A percentile compares a stretch with the other conserved stretches of the same genome.
phyloP scores from a whole-genome alignment of 106 monocot species.

The Platanthera guangdongensis region DNA sequence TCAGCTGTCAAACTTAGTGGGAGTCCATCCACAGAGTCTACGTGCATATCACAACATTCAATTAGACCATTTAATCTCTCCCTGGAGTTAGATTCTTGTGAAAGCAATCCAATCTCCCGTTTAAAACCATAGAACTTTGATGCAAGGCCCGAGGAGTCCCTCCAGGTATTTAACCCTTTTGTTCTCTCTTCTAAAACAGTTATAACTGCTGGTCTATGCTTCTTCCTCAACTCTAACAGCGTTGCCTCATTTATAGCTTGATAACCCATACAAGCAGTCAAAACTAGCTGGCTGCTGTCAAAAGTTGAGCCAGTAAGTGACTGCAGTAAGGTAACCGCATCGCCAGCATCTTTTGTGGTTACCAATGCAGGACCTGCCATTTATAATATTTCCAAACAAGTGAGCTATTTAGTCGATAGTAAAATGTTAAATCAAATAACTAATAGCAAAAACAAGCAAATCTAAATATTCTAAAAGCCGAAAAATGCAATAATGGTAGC shows the following conservation, averaged over 20 bases:
- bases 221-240: constrained; percentile 60
- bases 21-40: constrained; percentile 34
- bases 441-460: not conserved
- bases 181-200: constrained; percentile 77
- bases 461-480: not conserved
- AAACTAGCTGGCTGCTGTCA: constrained; percentile 92
- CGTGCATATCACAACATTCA: constrained; percentile 27
- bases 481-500: not conserved
- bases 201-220: constrained; percentile 79
- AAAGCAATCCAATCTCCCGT: constrained; percentile 40
- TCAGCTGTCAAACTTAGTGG: constrained; percentile 32
- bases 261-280: constrained; percentile 95
- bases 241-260: constrained; percentile 69
- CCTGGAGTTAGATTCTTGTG: constrained; percentile 24
- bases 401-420: not conserved
- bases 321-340: constrained; percentile 88
- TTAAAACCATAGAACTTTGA: constrained; percentile 85
- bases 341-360: constrained; percentile 94
- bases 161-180: constrained; percentile 67
- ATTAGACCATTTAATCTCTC: constrained; percentile 23
- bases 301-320: constrained; percentile 96
- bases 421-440: not conserved
- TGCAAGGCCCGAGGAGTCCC: constrained; percentile 70
- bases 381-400: not conserved
- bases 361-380: constrained; percentile 81